Evolutionary conservation across 2,329 filamentous ascomycete genomes (phyloP), one percentile per base, ranked within the genome.

Genomic region (Fusarium bulbicola): DNA sequence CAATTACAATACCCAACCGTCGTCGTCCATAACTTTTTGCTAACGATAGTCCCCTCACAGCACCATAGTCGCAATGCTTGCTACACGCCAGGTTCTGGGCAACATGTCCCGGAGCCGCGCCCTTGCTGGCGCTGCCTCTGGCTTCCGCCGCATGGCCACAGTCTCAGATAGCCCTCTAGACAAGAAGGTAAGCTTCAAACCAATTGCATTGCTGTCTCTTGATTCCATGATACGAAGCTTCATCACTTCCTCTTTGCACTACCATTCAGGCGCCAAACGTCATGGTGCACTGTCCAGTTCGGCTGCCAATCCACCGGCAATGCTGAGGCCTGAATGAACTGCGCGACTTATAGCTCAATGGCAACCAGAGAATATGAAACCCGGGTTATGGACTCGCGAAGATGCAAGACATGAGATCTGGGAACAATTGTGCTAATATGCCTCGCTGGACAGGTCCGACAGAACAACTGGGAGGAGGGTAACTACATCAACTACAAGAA

Each of bases 401-500:
- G 28, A 30, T 59, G 37, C 26, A 52, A 21, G 30, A 36, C 26
- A 39, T 36, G 34, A 40, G 59, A 43, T 42, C 13, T 28, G 28
- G 18, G n/a, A 57, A 56, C 26, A 66, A 52, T 24, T 52, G 12
- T 28, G 61, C 76, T 79, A 63, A 79, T 64, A 40, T 26, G 50
- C 40, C 70, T 59, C 32, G 39, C 50, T 61, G 61, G 54, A 59
- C 62, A 90, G 88, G 88, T 99, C 84, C 93, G 92, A 85, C 97
- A 98, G 90, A 97, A 95, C 89, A 98, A 94, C 87, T 94, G 92
- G 89, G 96, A 99, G 86, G 93, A 95, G 85, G 91, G 90, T 85
- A 96, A 97, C 90, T 98, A 94, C 89, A 97, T 98, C 89, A 97
- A 98, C 90, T 99, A 99, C 85, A 95, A 94, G 90, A 98, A 98